Evolutionary conservation across 345 rosid species (phyloP).

Genomic region (Salix arbutifolia): DNA sequence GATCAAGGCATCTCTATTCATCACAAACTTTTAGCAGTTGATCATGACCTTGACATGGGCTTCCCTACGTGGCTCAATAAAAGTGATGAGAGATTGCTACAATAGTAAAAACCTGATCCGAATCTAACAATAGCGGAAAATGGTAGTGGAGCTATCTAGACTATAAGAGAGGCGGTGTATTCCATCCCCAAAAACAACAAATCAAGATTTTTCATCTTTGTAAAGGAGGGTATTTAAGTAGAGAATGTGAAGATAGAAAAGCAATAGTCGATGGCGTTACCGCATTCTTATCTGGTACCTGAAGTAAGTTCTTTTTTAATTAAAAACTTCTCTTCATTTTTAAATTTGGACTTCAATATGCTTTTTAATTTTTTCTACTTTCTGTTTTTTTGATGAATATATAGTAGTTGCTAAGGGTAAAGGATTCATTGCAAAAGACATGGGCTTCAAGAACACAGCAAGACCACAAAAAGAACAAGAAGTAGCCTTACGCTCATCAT

Average conservation of each 20-base stretch:
- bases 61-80: slow-evolving; percentile 8
- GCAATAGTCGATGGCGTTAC: slow-evolving; percentile 16
- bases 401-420: slow-evolving; percentile 31
- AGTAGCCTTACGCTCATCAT: slow-evolving; percentile 27
- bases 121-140: slow-evolving; percentile 29
- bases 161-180: slow-evolving; percentile 28
- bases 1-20: background rate
- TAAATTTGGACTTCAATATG: no score
- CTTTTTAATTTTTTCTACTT: background rate
- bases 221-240: slow-evolving; percentile 34
- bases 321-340: no score
- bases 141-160: slow-evolving; percentile 28
- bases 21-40: slow-evolving; percentile 10
- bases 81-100: slow-evolving; percentile 4
- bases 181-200: slow-evolving; percentile 22
- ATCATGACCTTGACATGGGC: background rate
- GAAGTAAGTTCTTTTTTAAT: slow-evolving; percentile 16
- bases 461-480: slow-evolving; percentile 34
- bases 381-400: background rate
- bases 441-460: slow-evolving; percentile 35
- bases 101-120: slow-evolving; percentile 13
- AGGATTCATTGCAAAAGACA: slow-evolving; percentile 33
- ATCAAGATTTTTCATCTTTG: slow-evolving; percentile 22
- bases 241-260: slow-evolving; percentile 29
- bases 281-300: slow-evolving; percentile 32